A percentile compares a stretch with the other conserved stretches of the same genome.
These are phyloP conservation scores for Coemansia sp. DNA, from an alignment of 192 early-diverging fungal species.

Conservation along the genomic window DNA sequence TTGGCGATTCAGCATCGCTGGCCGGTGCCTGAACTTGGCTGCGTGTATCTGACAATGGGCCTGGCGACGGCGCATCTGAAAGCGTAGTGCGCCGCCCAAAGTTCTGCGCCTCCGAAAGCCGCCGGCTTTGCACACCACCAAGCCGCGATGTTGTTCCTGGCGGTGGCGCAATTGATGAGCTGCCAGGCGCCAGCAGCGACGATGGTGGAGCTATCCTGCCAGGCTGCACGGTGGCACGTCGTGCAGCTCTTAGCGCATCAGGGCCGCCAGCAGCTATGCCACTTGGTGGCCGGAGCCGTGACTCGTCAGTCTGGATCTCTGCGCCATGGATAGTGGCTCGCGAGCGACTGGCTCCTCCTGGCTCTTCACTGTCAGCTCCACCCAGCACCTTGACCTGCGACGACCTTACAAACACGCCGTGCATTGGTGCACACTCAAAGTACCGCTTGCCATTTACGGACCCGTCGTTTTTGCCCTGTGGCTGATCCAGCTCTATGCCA, in stretches of 20 bases:
- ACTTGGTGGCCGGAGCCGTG: constrained; percentile 6
- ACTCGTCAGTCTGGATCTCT: constrained; percentile 16
- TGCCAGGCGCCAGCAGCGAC: neutral
- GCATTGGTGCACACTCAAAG: constrained; percentile 69
- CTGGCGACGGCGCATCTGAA: constrained; percentile 14
- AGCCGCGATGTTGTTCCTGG: constrained; percentile 6
- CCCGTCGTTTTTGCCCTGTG: constrained; percentile 75
- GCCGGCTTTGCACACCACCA: constrained; percentile 6
- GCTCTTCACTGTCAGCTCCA: neutral
- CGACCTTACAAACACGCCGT: constrained; percentile 77
- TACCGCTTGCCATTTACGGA: constrained; percentile 72
- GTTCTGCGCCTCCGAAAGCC: constrained; percentile 6
- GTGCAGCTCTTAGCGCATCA: constrained; percentile 20
- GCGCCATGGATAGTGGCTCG: constrained; percentile 26
- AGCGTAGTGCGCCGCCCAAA: constrained; percentile 25
- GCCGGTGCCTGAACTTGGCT: constrained; percentile 24
- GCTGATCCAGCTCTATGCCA: constrained; percentile 81
- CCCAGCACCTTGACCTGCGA: constrained; percentile 55
- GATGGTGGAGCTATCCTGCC: constrained; percentile 10
- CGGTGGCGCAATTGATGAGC: constrained; percentile 19
- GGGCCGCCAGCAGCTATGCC: neutral
- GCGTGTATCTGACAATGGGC: constrained; percentile 12
- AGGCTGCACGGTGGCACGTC: constrained; percentile 21
- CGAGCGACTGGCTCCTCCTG: neutral
- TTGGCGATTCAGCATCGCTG: constrained; percentile 16